phyloP scores from a whole-genome alignment of 2,329 filamentous ascomycete species.

The Trichophyton mentagrophytes region DNA sequence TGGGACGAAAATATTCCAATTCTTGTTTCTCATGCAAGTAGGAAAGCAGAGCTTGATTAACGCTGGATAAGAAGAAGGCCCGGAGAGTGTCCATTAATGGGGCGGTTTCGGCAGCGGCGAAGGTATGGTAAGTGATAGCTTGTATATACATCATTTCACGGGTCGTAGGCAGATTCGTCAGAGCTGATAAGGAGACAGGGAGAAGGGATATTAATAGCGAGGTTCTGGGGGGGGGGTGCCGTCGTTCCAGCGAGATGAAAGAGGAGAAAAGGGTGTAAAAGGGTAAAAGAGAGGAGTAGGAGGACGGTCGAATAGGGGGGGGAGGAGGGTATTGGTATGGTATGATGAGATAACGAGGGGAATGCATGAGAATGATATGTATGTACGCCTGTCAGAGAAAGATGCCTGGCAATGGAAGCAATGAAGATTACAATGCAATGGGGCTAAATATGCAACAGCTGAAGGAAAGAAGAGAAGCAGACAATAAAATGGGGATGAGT shows the following conservation, averaged over 20 bases:
- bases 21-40: neutral
- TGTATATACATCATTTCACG: conserved; percentile 4
- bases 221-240: neutral
- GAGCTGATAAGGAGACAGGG: neutral
- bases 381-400: neutral
- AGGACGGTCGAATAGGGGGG: neutral
- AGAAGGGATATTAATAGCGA: neutral
- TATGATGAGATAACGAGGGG: neutral
- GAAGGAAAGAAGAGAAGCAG: neutral
- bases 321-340: neutral
- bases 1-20: neutral
- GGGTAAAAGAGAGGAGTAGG: neutral
- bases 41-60: neutral
- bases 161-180: conserved; percentile 1
- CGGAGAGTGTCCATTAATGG: neutral
- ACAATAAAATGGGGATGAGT: neutral
- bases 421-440: conserved; percentile 2
- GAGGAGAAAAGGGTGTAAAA: neutral
- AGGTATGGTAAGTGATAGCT: neutral
- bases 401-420: neutral
- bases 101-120: neutral
- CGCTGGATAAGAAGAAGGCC: neutral
- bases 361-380: neutral
- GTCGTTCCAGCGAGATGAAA: neutral
- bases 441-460: neutral